Conservation (phyloP, 2,329 filamentous ascomycete genomes). For the Calonectria henricotiae region DNA sequence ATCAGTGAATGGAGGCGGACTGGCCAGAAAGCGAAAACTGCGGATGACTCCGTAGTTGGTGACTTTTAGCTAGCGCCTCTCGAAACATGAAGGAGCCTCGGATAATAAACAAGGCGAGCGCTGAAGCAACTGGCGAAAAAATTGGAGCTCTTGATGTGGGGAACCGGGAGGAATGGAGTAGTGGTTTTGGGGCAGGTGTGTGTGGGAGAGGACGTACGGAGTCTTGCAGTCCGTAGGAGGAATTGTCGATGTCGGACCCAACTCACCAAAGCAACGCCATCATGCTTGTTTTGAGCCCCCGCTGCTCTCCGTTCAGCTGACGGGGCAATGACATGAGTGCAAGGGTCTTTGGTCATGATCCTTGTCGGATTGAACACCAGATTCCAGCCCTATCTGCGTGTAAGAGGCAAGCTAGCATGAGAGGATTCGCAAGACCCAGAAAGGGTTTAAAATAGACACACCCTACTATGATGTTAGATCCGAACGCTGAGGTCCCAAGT, state of each 20-base stretch:
- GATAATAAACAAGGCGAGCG: background rate
- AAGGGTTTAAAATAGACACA: background rate
- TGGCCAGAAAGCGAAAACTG: no score
- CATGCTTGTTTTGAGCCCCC: background rate
- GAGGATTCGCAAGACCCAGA: background rate
- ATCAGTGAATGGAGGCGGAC: no score
- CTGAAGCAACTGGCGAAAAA: conserved; percentile 1
- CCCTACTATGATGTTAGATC: background rate
- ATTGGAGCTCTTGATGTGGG: background rate
- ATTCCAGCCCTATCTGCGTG: background rate
- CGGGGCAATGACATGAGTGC: background rate
- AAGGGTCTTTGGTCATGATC: background rate
- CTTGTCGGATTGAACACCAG: background rate
- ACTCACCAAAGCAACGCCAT: background rate
- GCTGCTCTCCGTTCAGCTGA: background rate
- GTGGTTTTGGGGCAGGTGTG: background rate
- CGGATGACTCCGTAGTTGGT: no score
- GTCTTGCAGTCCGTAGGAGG: background rate
- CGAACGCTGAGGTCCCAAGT: no score
- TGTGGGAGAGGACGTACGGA: background rate
- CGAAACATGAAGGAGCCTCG: background rate
- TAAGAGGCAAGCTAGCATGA: background rate
- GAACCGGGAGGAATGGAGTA: background rate
- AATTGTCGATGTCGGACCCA: background rate
- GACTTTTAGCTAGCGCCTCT: background rate